Conservation (phyloP, 768 basidiomycete genomes). For the Pisolithus marmoratus region DNA sequence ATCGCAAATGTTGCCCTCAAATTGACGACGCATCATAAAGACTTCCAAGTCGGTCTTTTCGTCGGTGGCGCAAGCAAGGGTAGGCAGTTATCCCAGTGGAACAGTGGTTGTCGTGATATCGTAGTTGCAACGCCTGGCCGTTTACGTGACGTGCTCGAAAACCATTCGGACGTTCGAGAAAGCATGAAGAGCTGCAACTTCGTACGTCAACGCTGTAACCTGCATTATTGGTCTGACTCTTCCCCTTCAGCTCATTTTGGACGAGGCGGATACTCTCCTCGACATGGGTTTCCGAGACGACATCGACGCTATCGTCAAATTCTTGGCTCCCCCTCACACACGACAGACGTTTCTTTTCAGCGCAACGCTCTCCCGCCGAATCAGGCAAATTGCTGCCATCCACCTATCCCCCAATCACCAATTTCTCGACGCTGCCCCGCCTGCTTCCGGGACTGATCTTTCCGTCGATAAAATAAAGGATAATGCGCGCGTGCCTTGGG, state of each 20-base stretch:
- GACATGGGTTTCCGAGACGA: slow-evolving; percentile 92
- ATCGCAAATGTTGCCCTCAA: slow-evolving; percentile 80
- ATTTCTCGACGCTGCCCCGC: slow-evolving; percentile 69
- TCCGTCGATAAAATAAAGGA: neutral
- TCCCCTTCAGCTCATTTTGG: slow-evolving; percentile 65
- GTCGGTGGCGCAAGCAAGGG: slow-evolving; percentile 71
- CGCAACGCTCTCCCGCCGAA: slow-evolving; percentile 71
- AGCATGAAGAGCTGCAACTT: slow-evolving; percentile 51
- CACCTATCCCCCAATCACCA: slow-evolving; percentile 55
- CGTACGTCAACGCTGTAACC: slow-evolving; percentile 35
- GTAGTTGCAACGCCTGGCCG: slow-evolving; percentile 91
- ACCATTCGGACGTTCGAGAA: slow-evolving; percentile 48
- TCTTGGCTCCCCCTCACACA: slow-evolving; percentile 53
- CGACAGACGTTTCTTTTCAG: slow-evolving; percentile 94
- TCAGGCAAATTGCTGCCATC: slow-evolving; percentile 63
- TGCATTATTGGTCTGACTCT: slow-evolving; percentile 5
- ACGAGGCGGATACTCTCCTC: slow-evolving; percentile 87
- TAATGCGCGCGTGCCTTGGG: neutral
- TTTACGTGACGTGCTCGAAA: slow-evolving; percentile 64
- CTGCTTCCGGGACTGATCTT: slow-evolving; percentile 36
- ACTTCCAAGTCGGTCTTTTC: slow-evolving; percentile 67
- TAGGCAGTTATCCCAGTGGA: slow-evolving; percentile 45
- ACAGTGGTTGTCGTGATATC: slow-evolving; percentile 71
- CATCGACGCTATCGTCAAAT: slow-evolving; percentile 62
- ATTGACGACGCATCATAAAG: slow-evolving; percentile 53